phyloP scores from a whole-genome alignment of 169 alveolate genomes.

The Hepatocystis sp. region DNA sequence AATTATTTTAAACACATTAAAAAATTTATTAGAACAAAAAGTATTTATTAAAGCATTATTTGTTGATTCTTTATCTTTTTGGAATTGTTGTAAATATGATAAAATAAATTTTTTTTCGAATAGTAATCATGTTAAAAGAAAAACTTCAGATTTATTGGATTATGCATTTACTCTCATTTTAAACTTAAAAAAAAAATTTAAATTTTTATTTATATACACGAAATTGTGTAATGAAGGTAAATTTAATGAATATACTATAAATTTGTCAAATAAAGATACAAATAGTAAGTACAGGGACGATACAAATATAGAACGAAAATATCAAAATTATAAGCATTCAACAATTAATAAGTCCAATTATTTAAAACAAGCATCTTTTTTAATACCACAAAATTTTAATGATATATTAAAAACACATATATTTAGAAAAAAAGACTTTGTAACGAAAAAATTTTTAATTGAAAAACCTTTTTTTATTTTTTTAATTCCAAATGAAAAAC shows the following conservation, averaged over 20 bases:
- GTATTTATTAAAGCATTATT: conserved; percentile 37
- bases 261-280: conserved; percentile 22
- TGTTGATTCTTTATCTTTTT: conserved; percentile 65
- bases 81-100: conserved; percentile 71
- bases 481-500: conserved; percentile 72
- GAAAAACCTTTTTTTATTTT: conserved; percentile 73
- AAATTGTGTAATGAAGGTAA: conserved; percentile 48
- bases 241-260: conserved; percentile 56
- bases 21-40: conserved; percentile 55
- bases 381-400: conserved; percentile 66
- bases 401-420: conserved; percentile 65
- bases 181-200: conserved; percentile 50
- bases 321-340: neutral
- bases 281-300: neutral
- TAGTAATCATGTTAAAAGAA: conserved; percentile 65
- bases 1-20: conserved; percentile 47
- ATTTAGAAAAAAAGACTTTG: conserved; percentile 47
- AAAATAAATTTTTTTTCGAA: conserved; percentile 69
- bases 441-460: conserved; percentile 52
- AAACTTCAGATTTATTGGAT: conserved; percentile 44
- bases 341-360: conserved; percentile 5
- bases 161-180: conserved; percentile 72
- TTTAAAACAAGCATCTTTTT: conserved; percentile 37
- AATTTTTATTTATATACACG: conserved; percentile 57
- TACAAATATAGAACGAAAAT: neutral